These are phyloP conservation scores for Tylopilus intermedius DNA, from an alignment of 768 basidiomycete genomes.

Conservation along the genomic window DNA sequence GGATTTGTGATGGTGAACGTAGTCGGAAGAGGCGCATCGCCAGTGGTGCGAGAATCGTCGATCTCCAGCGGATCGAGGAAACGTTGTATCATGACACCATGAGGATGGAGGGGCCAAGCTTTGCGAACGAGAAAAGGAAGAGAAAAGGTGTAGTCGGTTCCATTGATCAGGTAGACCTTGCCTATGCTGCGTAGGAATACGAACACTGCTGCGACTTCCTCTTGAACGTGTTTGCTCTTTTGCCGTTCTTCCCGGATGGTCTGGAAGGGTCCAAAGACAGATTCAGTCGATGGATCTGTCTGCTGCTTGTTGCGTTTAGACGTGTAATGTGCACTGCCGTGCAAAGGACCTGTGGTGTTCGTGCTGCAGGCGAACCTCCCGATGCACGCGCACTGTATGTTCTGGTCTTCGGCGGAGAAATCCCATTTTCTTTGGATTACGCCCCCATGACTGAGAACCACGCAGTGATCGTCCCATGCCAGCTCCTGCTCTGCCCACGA, in stretches of 20 bases:
- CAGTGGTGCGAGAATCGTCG: constrained; percentile 59
- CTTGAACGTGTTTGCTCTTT: constrained; percentile 33
- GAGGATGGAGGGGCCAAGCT: constrained; percentile 75
- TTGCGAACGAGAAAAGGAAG: constrained; percentile 75
- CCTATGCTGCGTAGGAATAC: constrained; percentile 74
- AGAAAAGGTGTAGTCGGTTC: constrained; percentile 70
- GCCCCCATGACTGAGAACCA: constrained; percentile 62
- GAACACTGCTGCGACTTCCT: constrained; percentile 57
- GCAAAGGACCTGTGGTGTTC: constrained; percentile 23
- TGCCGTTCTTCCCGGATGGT: constrained; percentile 36
- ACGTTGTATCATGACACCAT: constrained; percentile 76
- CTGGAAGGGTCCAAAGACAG: constrained; percentile 42
- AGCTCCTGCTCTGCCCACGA: constrained; percentile 57
- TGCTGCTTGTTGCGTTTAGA: constrained; percentile 16
- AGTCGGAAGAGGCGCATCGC: constrained; percentile 69
- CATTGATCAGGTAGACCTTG: constrained; percentile 66
- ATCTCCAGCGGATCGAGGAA: constrained; percentile 63
- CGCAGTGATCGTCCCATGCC: constrained; percentile 62
- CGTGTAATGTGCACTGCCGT: constrained; percentile 28
- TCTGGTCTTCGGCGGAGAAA: constrained; percentile 65
- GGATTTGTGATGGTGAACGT: constrained; percentile 76
- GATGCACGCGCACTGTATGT: constrained; percentile 76
- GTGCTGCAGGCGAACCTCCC: constrained; percentile 60
- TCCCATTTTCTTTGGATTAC: constrained; percentile 70
- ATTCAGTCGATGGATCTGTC: constrained; percentile 15